Percentiles rank a stretch among this genome's conserved stretches.
Evolutionary conservation across 2,329 filamentous ascomycete species (phyloP).

Genomic region (Westerdykella sp.): DNA sequence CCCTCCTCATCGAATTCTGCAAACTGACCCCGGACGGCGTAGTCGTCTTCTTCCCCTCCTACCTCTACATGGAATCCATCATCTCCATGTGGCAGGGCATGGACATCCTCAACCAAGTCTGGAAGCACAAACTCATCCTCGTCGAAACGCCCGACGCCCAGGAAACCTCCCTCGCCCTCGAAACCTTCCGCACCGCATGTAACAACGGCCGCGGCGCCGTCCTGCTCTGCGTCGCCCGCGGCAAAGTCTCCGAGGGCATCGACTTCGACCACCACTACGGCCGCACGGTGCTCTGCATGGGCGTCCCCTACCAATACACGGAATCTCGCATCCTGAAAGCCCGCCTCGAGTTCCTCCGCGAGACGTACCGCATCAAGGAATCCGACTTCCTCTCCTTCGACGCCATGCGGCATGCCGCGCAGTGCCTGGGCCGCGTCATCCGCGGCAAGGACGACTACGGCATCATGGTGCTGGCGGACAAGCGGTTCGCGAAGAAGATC

Average conservation of each 20-base stretch:
- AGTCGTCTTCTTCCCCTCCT: constrained; percentile 99
- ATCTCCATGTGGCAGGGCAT: constrained; percentile 99
- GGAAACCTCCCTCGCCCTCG: constrained; percentile 89
- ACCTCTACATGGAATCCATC: constrained; percentile 98
- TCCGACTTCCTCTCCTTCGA: constrained; percentile 98
- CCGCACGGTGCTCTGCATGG: constrained; percentile 90
- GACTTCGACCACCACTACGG: constrained; percentile 99
- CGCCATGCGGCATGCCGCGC: constrained; percentile 97
- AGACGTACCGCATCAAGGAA: constrained; percentile 93
- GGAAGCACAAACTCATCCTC: constrained; percentile 98
- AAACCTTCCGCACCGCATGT: constrained; percentile 95
- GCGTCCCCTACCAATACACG: constrained; percentile 97
- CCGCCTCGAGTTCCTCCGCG: constrained; percentile 87
- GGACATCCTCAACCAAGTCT: constrained; percentile 94
- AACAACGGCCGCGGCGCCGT: constrained; percentile 94
- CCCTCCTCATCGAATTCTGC: constrained; percentile 86
- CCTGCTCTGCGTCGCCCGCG: constrained; percentile 87
- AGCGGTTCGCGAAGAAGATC: constrained; percentile 87
- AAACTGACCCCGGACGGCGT: constrained; percentile 94
- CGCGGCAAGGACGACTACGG: constrained; percentile 98
- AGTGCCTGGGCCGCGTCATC: constrained; percentile 89
- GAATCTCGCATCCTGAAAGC: constrained; percentile 96
- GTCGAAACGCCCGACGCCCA: constrained; percentile 97
- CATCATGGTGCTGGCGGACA: constrained; percentile 97
- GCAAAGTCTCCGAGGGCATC: constrained; percentile 96